Conservation (phyloP, 2,329 filamentous ascomycete species). For the Cadophora gregata region DNA sequence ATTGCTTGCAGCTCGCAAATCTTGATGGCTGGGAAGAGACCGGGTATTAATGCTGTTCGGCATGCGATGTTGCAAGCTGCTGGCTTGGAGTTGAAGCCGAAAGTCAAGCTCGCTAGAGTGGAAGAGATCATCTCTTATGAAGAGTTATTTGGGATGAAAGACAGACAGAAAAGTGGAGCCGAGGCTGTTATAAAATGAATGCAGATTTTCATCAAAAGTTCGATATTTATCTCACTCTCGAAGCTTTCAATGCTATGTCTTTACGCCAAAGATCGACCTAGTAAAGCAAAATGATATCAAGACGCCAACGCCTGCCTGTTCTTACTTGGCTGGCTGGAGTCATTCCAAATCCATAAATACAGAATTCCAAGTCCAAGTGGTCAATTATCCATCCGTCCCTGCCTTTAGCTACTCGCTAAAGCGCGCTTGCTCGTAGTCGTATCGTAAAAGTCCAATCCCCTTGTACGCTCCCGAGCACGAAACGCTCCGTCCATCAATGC, state of each 20-base stretch:
- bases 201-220: neutral
- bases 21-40: slow-evolving; percentile 51
- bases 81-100: slow-evolving; percentile 55
- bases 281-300: neutral
- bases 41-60: slow-evolving; percentile 67
- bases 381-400: neutral
- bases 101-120: slow-evolving; percentile 46
- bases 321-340: slow-evolving; percentile 4
- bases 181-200: neutral
- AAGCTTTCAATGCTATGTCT: neutral
- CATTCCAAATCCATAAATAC: slow-evolving; percentile 10
- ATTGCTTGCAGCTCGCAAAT: slow-evolving; percentile 62
- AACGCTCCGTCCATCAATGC: neutral
- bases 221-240: neutral
- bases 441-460: slow-evolving; percentile 16
- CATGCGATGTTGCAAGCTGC: slow-evolving; percentile 69
- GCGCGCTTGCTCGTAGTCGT: slow-evolving; percentile 4
- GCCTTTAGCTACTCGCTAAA: slow-evolving; percentile 5
- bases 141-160: slow-evolving; percentile 32
- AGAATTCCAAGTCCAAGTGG: slow-evolving; percentile 12
- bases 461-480: neutral
- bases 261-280: neutral
- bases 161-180: slow-evolving; percentile 4
- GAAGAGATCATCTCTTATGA: slow-evolving; percentile 42
- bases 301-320: slow-evolving; percentile 10